These are phyloP conservation scores for Lactarius akahatsu DNA, from an alignment of 768 basidiomycete genomes.

Conservation along the genomic window DNA sequence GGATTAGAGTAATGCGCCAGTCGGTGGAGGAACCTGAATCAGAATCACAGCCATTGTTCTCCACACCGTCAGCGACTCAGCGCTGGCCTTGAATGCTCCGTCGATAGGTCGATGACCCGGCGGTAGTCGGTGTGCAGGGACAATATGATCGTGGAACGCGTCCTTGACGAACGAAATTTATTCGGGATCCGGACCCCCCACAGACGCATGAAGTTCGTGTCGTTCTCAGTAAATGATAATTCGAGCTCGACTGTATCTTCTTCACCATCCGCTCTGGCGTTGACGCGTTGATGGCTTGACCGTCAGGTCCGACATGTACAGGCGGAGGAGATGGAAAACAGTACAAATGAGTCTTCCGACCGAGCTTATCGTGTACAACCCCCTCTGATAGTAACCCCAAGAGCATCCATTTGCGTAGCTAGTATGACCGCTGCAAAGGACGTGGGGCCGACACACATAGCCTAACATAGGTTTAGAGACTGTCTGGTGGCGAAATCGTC, in stretches of 20 bases:
- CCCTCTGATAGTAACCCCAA: no score
- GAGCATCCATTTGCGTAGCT: no score
- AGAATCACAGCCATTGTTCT: constrained; percentile 33
- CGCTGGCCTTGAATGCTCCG: constrained; percentile 24
- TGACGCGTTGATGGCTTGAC: constrained; percentile 47
- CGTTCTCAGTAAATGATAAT: constrained; percentile 94
- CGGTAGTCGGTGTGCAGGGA: constrained; percentile 73
- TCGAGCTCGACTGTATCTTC: constrained; percentile 75
- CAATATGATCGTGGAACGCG: constrained; percentile 97
- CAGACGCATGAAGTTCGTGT: constrained; percentile 90
- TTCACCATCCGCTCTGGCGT: constrained; percentile 53
- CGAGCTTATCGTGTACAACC: constrained; percentile 59
- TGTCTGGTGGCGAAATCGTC: no score
- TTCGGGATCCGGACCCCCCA: constrained; percentile 81
- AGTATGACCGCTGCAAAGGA: no score
- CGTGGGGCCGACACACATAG: no score
- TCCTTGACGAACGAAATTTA: constrained; percentile 87
- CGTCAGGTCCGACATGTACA: constrained; percentile 68
- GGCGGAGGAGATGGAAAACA: constrained; percentile 92
- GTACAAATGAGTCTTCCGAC: constrained; percentile 71
- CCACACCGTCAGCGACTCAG: constrained; percentile 8
- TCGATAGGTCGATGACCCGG: constrained; percentile 33
- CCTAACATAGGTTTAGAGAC: no score
- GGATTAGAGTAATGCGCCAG: constrained; percentile 48
- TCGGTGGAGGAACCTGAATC: constrained; percentile 47